Conservation (phyloP, 1,284 basidiomycete genomes). For the Vanrija sp. region DNA sequence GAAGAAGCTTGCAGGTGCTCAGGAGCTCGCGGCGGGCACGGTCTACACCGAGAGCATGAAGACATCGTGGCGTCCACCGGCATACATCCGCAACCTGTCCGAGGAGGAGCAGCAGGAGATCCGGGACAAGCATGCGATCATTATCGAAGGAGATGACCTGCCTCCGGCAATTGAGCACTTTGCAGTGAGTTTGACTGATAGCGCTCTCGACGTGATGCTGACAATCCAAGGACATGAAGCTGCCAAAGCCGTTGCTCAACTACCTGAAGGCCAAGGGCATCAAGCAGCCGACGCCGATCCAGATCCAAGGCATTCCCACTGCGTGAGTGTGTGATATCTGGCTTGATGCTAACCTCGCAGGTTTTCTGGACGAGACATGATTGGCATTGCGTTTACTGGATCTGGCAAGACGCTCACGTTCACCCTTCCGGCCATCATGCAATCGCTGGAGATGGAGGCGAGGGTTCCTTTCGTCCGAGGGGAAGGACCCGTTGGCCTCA, state of each 20-base stretch:
- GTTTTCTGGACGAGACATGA: slow-evolving; percentile 85
- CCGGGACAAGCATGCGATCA: slow-evolving; percentile 86
- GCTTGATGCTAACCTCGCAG: slow-evolving; percentile 47
- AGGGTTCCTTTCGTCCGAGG: slow-evolving; percentile 85
- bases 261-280: slow-evolving; percentile 84
- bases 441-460: slow-evolving; percentile 85
- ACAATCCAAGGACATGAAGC: slow-evolving; percentile 83
- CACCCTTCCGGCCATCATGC: slow-evolving; percentile 90
- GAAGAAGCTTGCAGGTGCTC: slow-evolving; percentile 83
- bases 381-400: slow-evolving; percentile 93
- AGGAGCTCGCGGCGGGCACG: slow-evolving; percentile 90
- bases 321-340: slow-evolving; percentile 60
- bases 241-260: slow-evolving; percentile 76
- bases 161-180: slow-evolving; percentile 90
- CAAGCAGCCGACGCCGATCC: slow-evolving; percentile 85
- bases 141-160: slow-evolving; percentile 86
- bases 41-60: slow-evolving; percentile 81
- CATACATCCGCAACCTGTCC: slow-evolving; percentile 69
- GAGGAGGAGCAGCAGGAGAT: slow-evolving; percentile 68
- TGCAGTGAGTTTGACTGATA: slow-evolving; percentile 54
- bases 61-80: slow-evolving; percentile 86
- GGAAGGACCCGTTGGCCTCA: slow-evolving; percentile 91
- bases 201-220: not conserved
- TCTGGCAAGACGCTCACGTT: slow-evolving; percentile 90
- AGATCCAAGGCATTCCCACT: slow-evolving; percentile 92